Conservation (phyloP, 768 basidiomycete species). For the Omphalotus guepiniiformis region DNA sequence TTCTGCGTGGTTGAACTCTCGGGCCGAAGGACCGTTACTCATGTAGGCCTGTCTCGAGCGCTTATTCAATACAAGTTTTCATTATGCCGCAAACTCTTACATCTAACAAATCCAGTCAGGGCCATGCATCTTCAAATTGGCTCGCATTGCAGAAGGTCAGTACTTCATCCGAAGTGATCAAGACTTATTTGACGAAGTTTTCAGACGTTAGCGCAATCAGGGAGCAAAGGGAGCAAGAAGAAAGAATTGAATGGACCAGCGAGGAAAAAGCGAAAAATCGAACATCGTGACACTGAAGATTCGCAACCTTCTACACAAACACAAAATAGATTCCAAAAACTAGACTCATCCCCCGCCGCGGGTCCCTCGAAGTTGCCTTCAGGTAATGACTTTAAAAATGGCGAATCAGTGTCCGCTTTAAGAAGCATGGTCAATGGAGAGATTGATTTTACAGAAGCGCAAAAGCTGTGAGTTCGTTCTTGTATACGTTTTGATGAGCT, state of each 20-base stretch:
- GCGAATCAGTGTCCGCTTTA: constrained; percentile 43
- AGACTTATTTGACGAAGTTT: background rate
- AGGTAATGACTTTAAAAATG: constrained; percentile 32
- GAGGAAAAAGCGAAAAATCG: background rate
- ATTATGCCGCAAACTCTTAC: no score
- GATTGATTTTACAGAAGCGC: constrained; percentile 33
- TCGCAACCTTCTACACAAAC: background rate
- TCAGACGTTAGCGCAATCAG: background rate
- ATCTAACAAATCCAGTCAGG: no score
- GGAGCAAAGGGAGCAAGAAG: background rate
- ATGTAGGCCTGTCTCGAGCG: no score
- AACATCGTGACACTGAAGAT: background rate
- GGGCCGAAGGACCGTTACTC: no score
- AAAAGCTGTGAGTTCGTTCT: constrained; percentile 38
- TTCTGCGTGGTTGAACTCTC: no score
- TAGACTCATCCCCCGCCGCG: background rate
- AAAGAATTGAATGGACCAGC: background rate
- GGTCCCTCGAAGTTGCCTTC: background rate
- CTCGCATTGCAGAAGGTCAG: constrained; percentile 49
- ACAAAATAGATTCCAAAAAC: background rate
- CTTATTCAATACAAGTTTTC: no score
- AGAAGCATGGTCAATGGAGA: constrained; percentile 53
- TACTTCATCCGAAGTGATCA: background rate
- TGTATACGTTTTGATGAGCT: background rate
- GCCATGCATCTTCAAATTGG: constrained; percentile 55